These are phyloP conservation scores for Castanospermum australe DNA, from an alignment of 306 rosid species.

Conservation along the genomic window DNA sequence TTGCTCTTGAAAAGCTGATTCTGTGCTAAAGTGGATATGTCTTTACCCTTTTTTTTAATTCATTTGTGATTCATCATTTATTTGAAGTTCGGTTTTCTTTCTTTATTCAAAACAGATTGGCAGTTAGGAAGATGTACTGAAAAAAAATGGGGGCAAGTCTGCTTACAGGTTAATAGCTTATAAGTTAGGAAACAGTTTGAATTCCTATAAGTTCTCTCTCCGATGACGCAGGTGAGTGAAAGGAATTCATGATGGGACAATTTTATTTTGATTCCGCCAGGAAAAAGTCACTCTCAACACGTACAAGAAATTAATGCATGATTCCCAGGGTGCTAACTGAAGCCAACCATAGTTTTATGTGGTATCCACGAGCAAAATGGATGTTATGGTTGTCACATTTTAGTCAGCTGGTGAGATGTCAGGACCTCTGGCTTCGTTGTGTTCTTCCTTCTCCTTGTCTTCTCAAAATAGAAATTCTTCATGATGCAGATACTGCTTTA, in stretches of 20 bases:
- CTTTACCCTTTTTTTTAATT: neutral
- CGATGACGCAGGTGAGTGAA: slow-evolving; percentile 65
- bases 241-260: slow-evolving; percentile 89
- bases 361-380: slow-evolving; percentile 36
- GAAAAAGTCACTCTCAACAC: slow-evolving; percentile 84
- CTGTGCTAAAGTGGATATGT: neutral
- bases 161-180: slow-evolving; percentile 1
- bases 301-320: slow-evolving; percentile 68
- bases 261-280: slow-evolving; percentile 92
- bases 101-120: neutral
- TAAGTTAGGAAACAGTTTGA: slow-evolving; percentile 7
- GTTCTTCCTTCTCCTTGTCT: slow-evolving; percentile 18
- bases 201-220: slow-evolving; percentile 22
- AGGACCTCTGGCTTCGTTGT: slow-evolving; percentile 7
- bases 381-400: slow-evolving; percentile 35
- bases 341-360: slow-evolving; percentile 39
- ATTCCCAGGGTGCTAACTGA: slow-evolving; percentile 36
- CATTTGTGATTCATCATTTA: neutral
- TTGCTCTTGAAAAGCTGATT: neutral
- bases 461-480: neutral
- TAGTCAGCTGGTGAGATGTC: slow-evolving; percentile 37
- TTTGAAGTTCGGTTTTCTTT: neutral
- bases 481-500: slow-evolving; percentile 19
- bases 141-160: slow-evolving; percentile 89
- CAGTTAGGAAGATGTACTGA: slow-evolving; percentile 55